Conservation (phyloP, 345 rosid species). For the Syzygium grande region DNA sequence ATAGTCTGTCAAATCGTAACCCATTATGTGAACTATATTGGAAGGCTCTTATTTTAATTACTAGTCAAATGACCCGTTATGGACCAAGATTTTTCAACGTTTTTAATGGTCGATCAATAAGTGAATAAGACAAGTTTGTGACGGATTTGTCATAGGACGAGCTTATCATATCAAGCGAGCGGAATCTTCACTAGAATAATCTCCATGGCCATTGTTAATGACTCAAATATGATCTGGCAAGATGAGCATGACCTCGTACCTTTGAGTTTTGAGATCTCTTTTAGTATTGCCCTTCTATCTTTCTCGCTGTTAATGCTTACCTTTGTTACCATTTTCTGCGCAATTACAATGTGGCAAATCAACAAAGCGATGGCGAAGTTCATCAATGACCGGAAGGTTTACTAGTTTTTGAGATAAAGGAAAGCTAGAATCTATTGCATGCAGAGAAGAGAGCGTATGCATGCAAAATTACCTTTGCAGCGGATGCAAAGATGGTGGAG, state of each 20-base stretch:
- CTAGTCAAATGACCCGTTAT: not conserved
- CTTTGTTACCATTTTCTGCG: not conserved
- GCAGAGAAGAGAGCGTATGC: not conserved
- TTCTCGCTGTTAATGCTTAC: not conserved
- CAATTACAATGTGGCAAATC: not conserved
- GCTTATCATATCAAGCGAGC: not conserved
- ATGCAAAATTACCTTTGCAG: not conserved
- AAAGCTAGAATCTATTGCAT: not conserved
- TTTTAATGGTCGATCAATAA: not conserved
- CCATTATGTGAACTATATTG: no score
- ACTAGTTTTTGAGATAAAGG: not conserved
- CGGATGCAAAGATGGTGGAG: not conserved
- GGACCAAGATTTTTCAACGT: not conserved
- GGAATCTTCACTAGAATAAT: not conserved
- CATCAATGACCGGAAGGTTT: not conserved
- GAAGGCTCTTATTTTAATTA: not conserved
- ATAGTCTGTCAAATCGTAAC: not conserved
- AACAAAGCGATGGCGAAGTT: not conserved
- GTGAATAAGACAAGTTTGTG: not conserved
- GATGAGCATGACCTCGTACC: not conserved
- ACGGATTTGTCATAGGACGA: not conserved
- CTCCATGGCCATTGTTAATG: not conserved
- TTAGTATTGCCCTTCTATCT: not conserved
- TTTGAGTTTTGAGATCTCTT: not conserved
- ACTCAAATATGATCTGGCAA: not conserved